A percentile compares a stretch with the other conserved stretches of the same genome.
These are phyloP conservation scores for Kuraishia ogatae DNA, from an alignment of 805 yeast genomes.

Conservation along the genomic window DNA sequence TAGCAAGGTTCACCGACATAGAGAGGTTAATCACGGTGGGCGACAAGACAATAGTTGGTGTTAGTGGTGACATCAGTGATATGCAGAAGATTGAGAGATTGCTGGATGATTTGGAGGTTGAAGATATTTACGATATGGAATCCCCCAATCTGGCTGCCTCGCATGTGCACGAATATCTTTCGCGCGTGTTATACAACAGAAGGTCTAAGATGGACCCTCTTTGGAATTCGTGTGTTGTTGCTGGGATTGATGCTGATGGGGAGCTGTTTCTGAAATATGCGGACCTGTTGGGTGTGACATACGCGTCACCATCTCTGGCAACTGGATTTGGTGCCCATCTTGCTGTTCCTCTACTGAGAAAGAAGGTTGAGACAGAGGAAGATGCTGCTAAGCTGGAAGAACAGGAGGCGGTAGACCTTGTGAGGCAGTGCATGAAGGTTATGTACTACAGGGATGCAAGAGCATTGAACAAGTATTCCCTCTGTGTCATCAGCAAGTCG, in stretches of 20 bases:
- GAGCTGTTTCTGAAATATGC: constrained; percentile 78
- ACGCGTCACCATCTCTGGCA: constrained; percentile 80
- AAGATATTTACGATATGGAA: constrained; percentile 73
- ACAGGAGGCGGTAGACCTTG: constrained; percentile 67
- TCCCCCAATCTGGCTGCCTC: constrained; percentile 64
- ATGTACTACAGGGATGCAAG: constrained; percentile 95
- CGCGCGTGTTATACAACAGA: constrained; percentile 77
- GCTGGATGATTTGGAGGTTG: constrained; percentile 70
- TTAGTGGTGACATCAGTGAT: constrained; percentile 92
- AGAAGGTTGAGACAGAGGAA: constrained; percentile 68
- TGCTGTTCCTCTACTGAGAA: constrained; percentile 87
- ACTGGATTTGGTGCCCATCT: constrained; percentile 96
- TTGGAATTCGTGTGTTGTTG: constrained; percentile 92
- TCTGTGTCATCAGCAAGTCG: constrained; percentile 66
- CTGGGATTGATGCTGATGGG: constrained; percentile 63
- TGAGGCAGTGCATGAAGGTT: constrained; percentile 86
- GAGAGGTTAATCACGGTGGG: constrained; percentile 87
- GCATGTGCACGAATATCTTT: constrained; percentile 79
- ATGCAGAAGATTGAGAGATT: constrained; percentile 73
- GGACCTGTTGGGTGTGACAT: constrained; percentile 87
- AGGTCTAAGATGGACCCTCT: constrained; percentile 92
- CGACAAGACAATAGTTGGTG: constrained; percentile 77
- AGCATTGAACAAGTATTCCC: constrained; percentile 74
- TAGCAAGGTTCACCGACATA: constrained; percentile 75
- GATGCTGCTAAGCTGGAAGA: constrained; percentile 65